A percentile compares a stretch with the other conserved stretches of the same genome.
Conservation (phyloP, 305 asterid genomes). For the Fraxinus angustifolia region DNA sequence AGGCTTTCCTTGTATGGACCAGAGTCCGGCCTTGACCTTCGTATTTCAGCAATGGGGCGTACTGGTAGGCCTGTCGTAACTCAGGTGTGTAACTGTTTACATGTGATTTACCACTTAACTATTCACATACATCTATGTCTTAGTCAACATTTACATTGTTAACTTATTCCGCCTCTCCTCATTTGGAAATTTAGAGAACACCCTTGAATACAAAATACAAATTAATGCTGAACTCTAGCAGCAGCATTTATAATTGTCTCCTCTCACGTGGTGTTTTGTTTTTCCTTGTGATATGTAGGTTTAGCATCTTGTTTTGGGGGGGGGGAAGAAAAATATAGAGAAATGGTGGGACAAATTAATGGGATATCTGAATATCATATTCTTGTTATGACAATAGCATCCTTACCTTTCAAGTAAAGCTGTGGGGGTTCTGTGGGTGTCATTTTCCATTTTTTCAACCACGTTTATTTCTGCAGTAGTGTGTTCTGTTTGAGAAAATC, state of each 20-base stretch:
- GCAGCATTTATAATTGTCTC: not conserved
- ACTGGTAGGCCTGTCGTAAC: constrained; percentile 65
- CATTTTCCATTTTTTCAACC: not conserved
- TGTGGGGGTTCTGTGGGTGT: not conserved
- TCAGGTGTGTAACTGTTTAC: constrained; percentile 46
- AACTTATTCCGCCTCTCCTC: not conserved
- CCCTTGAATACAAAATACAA: not conserved
- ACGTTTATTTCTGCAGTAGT: not conserved
- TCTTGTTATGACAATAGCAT: not conserved
- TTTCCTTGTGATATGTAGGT: not conserved
- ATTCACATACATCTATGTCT: not conserved
- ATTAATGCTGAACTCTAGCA: not conserved
- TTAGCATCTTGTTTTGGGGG: not conserved
- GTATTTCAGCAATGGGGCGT: constrained; percentile 49
- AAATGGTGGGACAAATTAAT: not conserved
- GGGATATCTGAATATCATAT: not conserved
- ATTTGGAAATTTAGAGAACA: not conserved
- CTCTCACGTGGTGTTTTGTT: not conserved
- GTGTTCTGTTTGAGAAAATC: not conserved
- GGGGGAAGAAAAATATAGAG: not conserved
- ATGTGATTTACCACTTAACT: not conserved
- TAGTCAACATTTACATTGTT: not conserved
- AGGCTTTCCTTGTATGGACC: constrained; percentile 57
- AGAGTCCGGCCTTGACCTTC: constrained; percentile 56
- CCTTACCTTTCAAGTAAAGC: not conserved